Evolutionary conservation across 164 flowering plant genomes (phyloP).

Genomic region (Taxillus chinensis): DNA sequence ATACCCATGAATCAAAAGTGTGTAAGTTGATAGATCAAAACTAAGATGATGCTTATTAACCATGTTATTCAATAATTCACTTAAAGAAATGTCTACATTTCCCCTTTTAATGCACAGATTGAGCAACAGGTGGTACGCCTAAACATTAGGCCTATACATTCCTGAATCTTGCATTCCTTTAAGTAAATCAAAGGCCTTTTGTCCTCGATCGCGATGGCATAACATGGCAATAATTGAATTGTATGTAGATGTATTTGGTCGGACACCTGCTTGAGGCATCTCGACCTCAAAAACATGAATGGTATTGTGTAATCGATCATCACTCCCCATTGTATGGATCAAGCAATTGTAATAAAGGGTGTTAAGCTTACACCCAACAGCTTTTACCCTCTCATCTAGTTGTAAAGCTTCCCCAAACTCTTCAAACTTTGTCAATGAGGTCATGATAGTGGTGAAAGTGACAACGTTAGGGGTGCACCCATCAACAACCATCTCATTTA

Average conservation of each 20-base stretch:
- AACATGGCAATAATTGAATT: constrained; percentile 69
- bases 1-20: constrained; percentile 64
- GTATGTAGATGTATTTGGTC: constrained; percentile 59
- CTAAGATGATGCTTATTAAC: constrained; percentile 60
- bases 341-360: constrained; percentile 54
- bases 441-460: constrained; percentile 60
- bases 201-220: constrained; percentile 37
- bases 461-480: constrained; percentile 62
- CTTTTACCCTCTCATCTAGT: constrained; percentile 40
- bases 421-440: constrained; percentile 33
- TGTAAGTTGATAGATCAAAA: constrained; percentile 54
- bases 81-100: constrained; percentile 24
- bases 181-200: constrained; percentile 40
- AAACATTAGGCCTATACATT: constrained; percentile 57
- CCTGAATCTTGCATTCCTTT: constrained; percentile 35
- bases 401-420: constrained; percentile 49
- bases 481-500: constrained; percentile 62
- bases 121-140: constrained; percentile 57
- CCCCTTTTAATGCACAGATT: constrained; percentile 48
- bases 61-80: constrained; percentile 47
- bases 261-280: constrained; percentile 38
- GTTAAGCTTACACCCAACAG: constrained; percentile 52
- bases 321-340: constrained; percentile 56
- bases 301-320: constrained; percentile 45
- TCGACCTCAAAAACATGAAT: constrained; percentile 45